Evolutionary conservation across 2,329 filamentous ascomycete species (phyloP).

Genomic region (Nemania sp.): DNA sequence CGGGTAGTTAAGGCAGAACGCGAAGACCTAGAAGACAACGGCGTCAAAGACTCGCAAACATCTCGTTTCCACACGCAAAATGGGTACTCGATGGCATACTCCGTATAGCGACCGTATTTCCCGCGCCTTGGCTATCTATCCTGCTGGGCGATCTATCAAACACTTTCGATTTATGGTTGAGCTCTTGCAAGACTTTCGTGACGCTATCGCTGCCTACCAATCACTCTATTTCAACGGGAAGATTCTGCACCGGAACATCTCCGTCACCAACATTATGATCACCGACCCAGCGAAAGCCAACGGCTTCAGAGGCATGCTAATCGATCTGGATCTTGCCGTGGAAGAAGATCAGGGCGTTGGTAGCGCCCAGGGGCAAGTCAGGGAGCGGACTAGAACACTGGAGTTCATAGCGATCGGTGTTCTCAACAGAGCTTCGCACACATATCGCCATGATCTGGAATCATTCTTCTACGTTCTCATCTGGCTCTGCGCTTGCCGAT

Average conservation of each 20-base stretch:
- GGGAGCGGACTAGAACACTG: background rate
- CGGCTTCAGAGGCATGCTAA: conserved; percentile 23
- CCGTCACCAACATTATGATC: conserved; percentile 25
- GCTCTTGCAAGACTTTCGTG: conserved; percentile 19
- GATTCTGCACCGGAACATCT: conserved; percentile 27
- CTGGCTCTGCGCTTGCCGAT: conserved; percentile 16
- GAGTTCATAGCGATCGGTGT: conserved; percentile 25
- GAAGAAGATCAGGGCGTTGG: background rate
- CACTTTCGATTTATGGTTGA: conserved; percentile 9
- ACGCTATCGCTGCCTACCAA: conserved; percentile 24
- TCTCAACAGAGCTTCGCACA: conserved; percentile 12
- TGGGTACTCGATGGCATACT: too few species aligned
- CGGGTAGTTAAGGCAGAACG: too few species aligned
- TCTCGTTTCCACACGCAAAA: too few species aligned
- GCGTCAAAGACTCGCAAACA: too few species aligned
- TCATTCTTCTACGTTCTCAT: conserved; percentile 29
- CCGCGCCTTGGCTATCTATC: conserved; percentile 9
- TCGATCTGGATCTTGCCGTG: conserved; percentile 25
- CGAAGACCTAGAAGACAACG: too few species aligned
- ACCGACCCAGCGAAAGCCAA: conserved; percentile 4
- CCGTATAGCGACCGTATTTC: background rate
- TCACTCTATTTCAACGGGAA: conserved; percentile 21
- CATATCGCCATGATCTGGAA: conserved; percentile 26
- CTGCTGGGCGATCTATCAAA: conserved; percentile 6
- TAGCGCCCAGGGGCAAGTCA: background rate